Evolutionary conservation across 441 rosid species (phyloP).

Genomic region (Bruguiera hainesii): DNA sequence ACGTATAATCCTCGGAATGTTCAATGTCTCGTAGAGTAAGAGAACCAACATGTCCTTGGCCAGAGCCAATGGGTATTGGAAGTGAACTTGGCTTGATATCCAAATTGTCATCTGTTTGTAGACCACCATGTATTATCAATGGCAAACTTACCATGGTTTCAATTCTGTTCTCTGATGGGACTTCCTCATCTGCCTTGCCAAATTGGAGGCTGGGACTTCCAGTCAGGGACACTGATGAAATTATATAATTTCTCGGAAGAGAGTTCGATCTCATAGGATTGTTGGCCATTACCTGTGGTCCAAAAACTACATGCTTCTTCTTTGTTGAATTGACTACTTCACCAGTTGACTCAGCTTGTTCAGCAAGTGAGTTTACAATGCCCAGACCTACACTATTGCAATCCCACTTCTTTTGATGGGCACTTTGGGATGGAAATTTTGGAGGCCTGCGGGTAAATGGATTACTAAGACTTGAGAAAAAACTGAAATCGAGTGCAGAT

Average conservation of each 20-base stretch:
- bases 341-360: constrained; percentile 22
- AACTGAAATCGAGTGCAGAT: constrained; percentile 48
- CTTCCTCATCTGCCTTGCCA: constrained; percentile 17
- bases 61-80: constrained; percentile 26
- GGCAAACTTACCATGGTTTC: constrained; percentile 25
- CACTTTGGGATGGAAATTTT: constrained; percentile 20
- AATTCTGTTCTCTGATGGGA: constrained; percentile 21
- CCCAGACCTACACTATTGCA: constrained; percentile 55
- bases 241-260: constrained; percentile 40
- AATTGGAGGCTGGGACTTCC: constrained; percentile 13
- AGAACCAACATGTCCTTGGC: constrained; percentile 26
- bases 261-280: constrained; percentile 35
- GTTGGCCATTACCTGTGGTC: constrained; percentile 43
- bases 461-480: constrained; percentile 37
- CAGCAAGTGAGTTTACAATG: constrained; percentile 41
- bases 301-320: constrained; percentile 46
- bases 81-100: constrained; percentile 34
- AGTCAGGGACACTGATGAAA: constrained; percentile 20
- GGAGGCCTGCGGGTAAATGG: constrained; percentile 36
- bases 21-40: constrained; percentile 43
- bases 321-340: constrained; percentile 30
- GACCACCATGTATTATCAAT: constrained; percentile 18
- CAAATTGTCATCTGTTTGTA: constrained; percentile 15
- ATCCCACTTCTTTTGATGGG: constrained; percentile 33
- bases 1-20: constrained; percentile 57